phyloP scores from a whole-genome alignment of 495 filamentous ascomycete species.

The Monascus purpureus region DNA sequence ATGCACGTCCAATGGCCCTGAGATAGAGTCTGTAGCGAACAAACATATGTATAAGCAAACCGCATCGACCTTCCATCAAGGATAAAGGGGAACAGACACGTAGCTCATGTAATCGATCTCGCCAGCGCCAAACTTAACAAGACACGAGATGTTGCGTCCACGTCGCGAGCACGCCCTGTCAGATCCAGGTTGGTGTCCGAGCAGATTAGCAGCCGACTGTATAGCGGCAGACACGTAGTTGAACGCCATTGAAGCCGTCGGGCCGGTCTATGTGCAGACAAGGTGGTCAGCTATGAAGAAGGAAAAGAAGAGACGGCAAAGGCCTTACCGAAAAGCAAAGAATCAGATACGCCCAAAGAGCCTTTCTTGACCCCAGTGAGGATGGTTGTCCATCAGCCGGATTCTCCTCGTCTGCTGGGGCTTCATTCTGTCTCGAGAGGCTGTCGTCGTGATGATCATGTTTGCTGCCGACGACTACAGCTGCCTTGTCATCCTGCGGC shows the following conservation, averaged over 20 bases:
- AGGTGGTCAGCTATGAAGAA: background rate
- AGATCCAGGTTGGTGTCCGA: conserved; percentile 9
- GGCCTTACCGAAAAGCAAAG: conserved; percentile 10
- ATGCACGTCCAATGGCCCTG: conserved; percentile 6
- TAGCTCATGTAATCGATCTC: conserved; percentile 12
- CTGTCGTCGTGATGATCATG: too few species aligned
- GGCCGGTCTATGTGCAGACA: conserved; percentile 7
- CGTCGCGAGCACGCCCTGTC: conserved; percentile 7
- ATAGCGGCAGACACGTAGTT: conserved; percentile 11
- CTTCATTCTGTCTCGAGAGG: too few species aligned
- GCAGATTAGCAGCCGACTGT: conserved; percentile 10
- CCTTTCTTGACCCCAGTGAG: conserved; percentile 7
- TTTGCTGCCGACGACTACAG: too few species aligned
- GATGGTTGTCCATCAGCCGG: background rate
- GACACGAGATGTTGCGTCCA: conserved; percentile 7
- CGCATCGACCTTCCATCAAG: too few species aligned
- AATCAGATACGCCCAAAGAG: conserved; percentile 8
- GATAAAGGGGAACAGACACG: conserved; percentile 2
- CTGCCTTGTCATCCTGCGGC: too few species aligned
- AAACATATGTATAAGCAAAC: background rate
- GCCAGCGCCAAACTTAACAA: conserved; percentile 8
- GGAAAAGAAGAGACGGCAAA: background rate
- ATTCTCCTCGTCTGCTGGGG: too few species aligned
- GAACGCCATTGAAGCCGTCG: conserved; percentile 7
- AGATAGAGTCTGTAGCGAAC: conserved; percentile 9